These are phyloP conservation scores for Cercospora zeina DNA, from an alignment of 2,329 filamentous ascomycete genomes.

Conservation along the genomic window DNA sequence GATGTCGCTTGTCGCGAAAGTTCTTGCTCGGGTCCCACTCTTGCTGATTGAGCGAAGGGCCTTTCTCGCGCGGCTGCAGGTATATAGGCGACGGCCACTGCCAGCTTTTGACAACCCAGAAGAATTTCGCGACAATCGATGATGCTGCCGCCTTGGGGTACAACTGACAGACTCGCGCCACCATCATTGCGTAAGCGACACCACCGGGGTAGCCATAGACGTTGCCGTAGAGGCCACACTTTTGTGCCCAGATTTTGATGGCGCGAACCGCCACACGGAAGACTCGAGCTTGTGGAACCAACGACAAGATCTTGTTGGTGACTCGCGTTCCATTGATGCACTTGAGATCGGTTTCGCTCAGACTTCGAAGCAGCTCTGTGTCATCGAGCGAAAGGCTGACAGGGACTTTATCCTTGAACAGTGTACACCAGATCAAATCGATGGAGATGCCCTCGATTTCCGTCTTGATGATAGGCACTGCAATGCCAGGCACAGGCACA, in stretches of 20 bases:
- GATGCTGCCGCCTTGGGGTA: conserved; percentile 91
- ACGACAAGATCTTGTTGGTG: conserved; percentile 83
- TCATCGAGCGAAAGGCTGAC: conserved; percentile 74
- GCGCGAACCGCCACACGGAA: conserved; percentile 87
- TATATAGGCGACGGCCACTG: conserved; percentile 92
- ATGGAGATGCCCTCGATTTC: conserved; percentile 89
- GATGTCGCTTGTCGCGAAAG: conserved; percentile 74
- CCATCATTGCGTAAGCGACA: conserved; percentile 97
- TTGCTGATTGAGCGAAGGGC: conserved; percentile 70
- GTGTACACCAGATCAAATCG: conserved; percentile 71
- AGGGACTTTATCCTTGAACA: conserved; percentile 47
- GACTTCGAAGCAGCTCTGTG: conserved; percentile 77
- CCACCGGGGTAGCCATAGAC: conserved; percentile 96
- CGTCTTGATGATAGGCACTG: conserved; percentile 96
- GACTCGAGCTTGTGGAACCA: conserved; percentile 85
- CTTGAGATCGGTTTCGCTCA: conserved; percentile 83
- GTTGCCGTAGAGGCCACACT: conserved; percentile 89
- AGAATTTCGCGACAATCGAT: conserved; percentile 90
- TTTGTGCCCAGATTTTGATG: conserved; percentile 95
- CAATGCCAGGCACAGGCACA: conserved; percentile 82
- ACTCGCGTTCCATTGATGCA: conserved; percentile 93
- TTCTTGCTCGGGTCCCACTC: conserved; percentile 95
- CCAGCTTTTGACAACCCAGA: conserved; percentile 87
- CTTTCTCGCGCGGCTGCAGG: conserved; percentile 82
- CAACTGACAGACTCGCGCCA: conserved; percentile 91